phyloP scores from a whole-genome alignment of 1,284 basidiomycete genomes.

The Ceraceosorus bombacis region DNA sequence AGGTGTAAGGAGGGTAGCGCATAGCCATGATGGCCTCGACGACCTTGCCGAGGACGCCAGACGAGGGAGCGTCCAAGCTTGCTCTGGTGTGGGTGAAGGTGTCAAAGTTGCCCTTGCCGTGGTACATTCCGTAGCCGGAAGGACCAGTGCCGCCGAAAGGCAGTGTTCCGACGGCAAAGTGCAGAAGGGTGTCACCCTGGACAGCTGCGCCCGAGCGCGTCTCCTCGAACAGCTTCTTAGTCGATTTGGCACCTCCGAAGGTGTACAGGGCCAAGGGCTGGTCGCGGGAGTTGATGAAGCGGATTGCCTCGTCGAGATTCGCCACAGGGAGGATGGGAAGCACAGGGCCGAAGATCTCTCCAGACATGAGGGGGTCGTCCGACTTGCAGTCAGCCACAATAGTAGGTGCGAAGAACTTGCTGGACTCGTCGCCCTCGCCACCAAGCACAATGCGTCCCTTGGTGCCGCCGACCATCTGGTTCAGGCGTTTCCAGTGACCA shows the following conservation, averaged over 20 bases:
- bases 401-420: slow-evolving; percentile 56
- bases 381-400: slow-evolving; percentile 59
- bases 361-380: slow-evolving; percentile 58
- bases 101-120: slow-evolving; percentile 54
- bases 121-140: slow-evolving; percentile 53
- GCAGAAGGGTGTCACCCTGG: slow-evolving; percentile 27
- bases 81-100: slow-evolving; percentile 54
- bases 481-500: slow-evolving; percentile 60
- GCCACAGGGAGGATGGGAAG: slow-evolving; percentile 70
- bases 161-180: slow-evolving; percentile 56
- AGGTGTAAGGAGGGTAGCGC: slow-evolving; percentile 49
- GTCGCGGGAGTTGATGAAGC: slow-evolving; percentile 53
- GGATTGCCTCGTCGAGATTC: slow-evolving; percentile 33
- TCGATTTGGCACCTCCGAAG: slow-evolving; percentile 59
- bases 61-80: slow-evolving; percentile 51
- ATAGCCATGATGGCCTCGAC: slow-evolving; percentile 45
- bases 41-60: slow-evolving; percentile 40
- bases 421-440: slow-evolving; percentile 59
- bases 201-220: slow-evolving; percentile 34
- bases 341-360: slow-evolving; percentile 69
- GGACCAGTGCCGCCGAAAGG: slow-evolving; percentile 55
- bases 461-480: slow-evolving; percentile 60
- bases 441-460: slow-evolving; percentile 66
- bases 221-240: slow-evolving; percentile 54
- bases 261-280: slow-evolving; percentile 71